Conservation (phyloP, 371 early-diverging fungal species). For the Fennellomyces sp. region DNA sequence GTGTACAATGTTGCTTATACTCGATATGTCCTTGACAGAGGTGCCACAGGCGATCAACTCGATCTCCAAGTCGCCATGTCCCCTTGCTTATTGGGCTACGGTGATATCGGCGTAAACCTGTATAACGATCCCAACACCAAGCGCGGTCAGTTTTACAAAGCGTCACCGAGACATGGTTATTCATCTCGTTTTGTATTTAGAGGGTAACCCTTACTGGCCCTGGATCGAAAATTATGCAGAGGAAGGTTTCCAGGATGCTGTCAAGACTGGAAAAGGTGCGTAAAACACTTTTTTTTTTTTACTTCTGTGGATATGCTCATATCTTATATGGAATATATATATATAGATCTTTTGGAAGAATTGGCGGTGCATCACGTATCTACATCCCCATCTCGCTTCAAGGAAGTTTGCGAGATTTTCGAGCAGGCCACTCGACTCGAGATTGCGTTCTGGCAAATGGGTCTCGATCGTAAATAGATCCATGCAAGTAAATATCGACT, state of each 20-base stretch:
- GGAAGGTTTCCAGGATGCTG: conserved; percentile 69
- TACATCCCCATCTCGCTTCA: conserved; percentile 51
- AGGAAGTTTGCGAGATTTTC: conserved; percentile 70
- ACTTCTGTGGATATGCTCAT: not conserved
- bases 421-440: conserved; percentile 72
- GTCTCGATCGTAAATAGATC: conserved; percentile 22
- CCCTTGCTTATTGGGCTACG: conserved; percentile 85
- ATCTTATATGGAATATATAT: not conserved
- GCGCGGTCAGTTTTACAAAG: conserved; percentile 28
- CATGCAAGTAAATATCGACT: no score
- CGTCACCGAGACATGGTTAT: no score
- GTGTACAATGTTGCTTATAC: conserved; percentile 81
- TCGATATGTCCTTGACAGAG: conserved; percentile 77
- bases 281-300: not conserved
- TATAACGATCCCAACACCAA: conserved; percentile 69
- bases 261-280: conserved; percentile 59
- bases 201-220: conserved; percentile 80
- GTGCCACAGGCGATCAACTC: conserved; percentile 70
- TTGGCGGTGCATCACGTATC: conserved; percentile 57
- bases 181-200: conserved; percentile 17
- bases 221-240: conserved; percentile 81
- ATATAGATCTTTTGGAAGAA: conserved; percentile 49
- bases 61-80: conserved; percentile 81
- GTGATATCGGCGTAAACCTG: conserved; percentile 72
- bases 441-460: conserved; percentile 78